Percentiles rank a stretch among this genome's conserved stretches.
Conservation (phyloP, 208 protist species). For the Tritrichomonas musculus region DNA sequence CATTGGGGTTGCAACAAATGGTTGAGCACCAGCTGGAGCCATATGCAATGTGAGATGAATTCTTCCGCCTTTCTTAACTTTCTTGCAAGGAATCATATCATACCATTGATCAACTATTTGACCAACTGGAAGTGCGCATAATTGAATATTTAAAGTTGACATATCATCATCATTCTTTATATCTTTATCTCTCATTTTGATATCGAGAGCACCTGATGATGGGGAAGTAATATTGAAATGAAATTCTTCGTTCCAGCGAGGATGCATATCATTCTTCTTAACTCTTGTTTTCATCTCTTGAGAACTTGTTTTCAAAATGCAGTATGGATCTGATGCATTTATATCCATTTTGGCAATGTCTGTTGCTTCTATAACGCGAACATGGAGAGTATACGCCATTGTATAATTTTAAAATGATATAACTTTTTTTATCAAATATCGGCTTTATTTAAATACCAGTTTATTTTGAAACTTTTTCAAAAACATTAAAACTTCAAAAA, state of each 20-base stretch:
- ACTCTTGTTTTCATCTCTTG: too few species aligned
- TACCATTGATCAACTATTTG: not conserved
- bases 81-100: not conserved
- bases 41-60: not conserved
- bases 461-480: too few species aligned
- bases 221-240: not conserved
- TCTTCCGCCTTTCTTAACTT: too few species aligned
- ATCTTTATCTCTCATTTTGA: not conserved
- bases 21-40: not conserved
- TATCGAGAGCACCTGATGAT: not conserved
- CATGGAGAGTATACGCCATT: too few species aligned
- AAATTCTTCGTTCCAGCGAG: not conserved
- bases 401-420: too few species aligned
- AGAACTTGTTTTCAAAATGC: too few species aligned
- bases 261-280: too few species aligned
- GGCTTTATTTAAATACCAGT: too few species aligned
- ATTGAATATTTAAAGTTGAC: not conserved
- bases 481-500: too few species aligned
- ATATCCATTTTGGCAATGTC: too few species aligned
- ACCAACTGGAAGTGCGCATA: not conserved
- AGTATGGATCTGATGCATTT: too few species aligned
- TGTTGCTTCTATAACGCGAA: not conserved
- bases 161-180: not conserved
- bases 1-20: not conserved
- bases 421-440: too few species aligned